A percentile compares a stretch with the other conserved stretches of the same genome.
These are phyloP conservation scores for Leucaena leucocephala DNA, from an alignment of 306 rosid genomes.

Conservation along the genomic window DNA sequence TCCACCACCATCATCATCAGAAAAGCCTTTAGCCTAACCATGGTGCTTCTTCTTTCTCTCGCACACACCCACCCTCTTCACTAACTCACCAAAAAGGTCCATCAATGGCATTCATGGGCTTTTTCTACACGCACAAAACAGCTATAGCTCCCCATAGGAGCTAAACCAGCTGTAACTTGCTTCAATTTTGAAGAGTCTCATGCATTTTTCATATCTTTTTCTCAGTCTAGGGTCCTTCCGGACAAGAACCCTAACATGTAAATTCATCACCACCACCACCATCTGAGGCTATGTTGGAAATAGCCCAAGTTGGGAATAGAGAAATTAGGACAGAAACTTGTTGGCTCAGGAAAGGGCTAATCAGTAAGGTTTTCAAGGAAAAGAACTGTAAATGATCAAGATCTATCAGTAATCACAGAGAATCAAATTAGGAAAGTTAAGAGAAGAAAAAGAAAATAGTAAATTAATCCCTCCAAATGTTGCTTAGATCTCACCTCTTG, in stretches of 20 bases:
- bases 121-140: conserved; percentile 38
- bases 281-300: conserved; percentile 62
- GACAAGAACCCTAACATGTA: conserved; percentile 49
- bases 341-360: conserved; percentile 58
- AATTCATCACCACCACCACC: conserved; percentile 38
- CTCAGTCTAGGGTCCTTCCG: conserved; percentile 50
- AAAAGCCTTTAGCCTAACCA: conserved; percentile 88
- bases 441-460: conserved; percentile 36
- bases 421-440: conserved; percentile 42
- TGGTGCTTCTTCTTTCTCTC: conserved; percentile 68
- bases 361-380: conserved; percentile 37
- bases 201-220: conserved; percentile 54
- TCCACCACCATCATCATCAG: conserved; percentile 26
- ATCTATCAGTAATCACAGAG: conserved; percentile 34
- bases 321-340: conserved; percentile 32
- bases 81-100: conserved; percentile 60
- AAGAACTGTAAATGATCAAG: conserved; percentile 61
- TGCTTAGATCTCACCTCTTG: conserved; percentile 51
- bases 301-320: conserved; percentile 60
- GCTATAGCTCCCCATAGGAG: conserved; percentile 65
- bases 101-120: conserved; percentile 53
- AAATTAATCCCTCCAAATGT: conserved; percentile 50
- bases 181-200: conserved; percentile 64
- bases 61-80: conserved; percentile 44
- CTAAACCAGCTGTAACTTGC: conserved; percentile 32